phyloP scores from a whole-genome alignment of 129 eudicot genomes.

The Flaveria linearis region DNA sequence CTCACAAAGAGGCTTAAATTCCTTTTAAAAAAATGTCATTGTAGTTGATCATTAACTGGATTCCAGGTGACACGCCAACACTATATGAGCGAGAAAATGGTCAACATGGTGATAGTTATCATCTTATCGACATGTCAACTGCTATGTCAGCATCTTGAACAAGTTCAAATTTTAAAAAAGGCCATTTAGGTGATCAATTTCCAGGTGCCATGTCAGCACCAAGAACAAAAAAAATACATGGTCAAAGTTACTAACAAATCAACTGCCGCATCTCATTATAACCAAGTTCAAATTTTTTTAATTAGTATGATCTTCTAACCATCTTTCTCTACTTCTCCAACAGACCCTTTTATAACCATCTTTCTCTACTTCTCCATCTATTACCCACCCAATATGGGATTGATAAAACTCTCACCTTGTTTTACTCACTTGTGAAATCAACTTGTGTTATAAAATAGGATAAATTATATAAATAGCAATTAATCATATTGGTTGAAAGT shows the following conservation, averaged over 20 bases:
- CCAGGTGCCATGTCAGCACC: slow-evolving; percentile 1
- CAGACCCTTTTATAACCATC: neutral
- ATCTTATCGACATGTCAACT: neutral
- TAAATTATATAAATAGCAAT: no score
- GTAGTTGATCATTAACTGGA: neutral
- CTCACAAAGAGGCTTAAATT: neutral
- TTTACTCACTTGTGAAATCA: neutral
- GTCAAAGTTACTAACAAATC: neutral
- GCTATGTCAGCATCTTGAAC: neutral
- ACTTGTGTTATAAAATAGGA: neutral
- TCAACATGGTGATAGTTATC: neutral
- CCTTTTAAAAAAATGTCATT: neutral
- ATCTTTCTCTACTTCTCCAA: no score
- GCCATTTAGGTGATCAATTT: neutral
- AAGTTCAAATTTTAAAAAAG: neutral
- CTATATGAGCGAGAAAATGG: neutral
- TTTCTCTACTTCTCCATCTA: no score
- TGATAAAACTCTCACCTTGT: neutral
- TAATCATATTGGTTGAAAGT: no score
- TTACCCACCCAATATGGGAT: neutral
- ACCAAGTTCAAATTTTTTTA: neutral
- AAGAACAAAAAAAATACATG: neutral
- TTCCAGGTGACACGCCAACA: neutral
- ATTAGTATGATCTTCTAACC: neutral
- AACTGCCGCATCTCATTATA: neutral